phyloP scores from a whole-genome alignment of 768 basidiomycete genomes.

The Leucocoprinus sp. region DNA sequence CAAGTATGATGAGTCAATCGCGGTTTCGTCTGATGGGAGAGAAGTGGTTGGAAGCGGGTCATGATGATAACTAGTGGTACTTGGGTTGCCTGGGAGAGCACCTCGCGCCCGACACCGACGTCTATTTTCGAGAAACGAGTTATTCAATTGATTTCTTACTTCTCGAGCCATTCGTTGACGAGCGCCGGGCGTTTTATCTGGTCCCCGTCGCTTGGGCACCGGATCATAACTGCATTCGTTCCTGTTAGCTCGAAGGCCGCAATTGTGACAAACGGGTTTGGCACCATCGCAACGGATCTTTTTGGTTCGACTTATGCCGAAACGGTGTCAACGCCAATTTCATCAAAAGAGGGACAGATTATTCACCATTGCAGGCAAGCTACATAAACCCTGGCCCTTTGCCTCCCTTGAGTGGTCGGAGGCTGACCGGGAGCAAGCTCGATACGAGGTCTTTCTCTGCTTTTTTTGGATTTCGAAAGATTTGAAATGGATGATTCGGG shows the following conservation, averaged over 20 bases:
- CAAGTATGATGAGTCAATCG: slow-evolving; percentile 3
- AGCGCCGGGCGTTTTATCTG: slow-evolving; percentile 73
- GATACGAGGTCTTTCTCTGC: slow-evolving; percentile 51
- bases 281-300: slow-evolving; percentile 82
- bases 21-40: not conserved
- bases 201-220: slow-evolving; percentile 70
- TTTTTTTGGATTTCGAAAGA: slow-evolving; percentile 28
- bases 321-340: slow-evolving; percentile 2
- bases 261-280: slow-evolving; percentile 71
- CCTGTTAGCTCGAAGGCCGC: slow-evolving; percentile 41
- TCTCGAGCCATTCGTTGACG: slow-evolving; percentile 54
- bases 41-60: slow-evolving; percentile 7
- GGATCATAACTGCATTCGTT: slow-evolving; percentile 60
- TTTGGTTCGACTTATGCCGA: slow-evolving; percentile 48
- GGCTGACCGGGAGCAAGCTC: slow-evolving; percentile 71
- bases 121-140: slow-evolving; percentile 15
- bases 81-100: not conserved
- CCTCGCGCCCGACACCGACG: slow-evolving; percentile 29
- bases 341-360: slow-evolving; percentile 6
- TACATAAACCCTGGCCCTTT: slow-evolving; percentile 65
- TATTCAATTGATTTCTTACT: slow-evolving; percentile 25
- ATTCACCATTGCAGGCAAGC: slow-evolving; percentile 73
- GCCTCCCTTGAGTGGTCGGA: slow-evolving; percentile 74
- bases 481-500: slow-evolving; percentile 4
- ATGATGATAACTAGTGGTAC: not conserved